Base-by-base conservation (phyloP, 1,284 basidiomycete species). In the Schizopora paradoxa region DNA sequence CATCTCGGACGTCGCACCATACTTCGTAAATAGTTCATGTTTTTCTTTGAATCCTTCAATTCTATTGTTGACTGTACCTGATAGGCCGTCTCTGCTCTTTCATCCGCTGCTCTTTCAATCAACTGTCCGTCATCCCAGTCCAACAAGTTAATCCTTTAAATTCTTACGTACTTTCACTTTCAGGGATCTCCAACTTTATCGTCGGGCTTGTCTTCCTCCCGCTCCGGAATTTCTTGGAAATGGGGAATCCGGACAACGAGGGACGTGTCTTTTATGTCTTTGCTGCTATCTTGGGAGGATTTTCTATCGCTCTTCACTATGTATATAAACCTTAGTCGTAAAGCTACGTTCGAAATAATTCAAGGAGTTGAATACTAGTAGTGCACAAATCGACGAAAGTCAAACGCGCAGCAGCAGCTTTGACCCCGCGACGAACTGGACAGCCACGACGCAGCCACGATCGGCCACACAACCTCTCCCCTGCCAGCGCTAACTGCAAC, bases 1-100 rank as follows among this genome's bases (percentile, higher is more conserved):
- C 64, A 82, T 95, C 25, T 82, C 91, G n/a, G 93, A 97, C 60
- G 77, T 96, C 19, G 84, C 92, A 0, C 93, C 93, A 1, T 63
- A 74, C 36, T 73, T 85, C 57, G 87, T 85, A 63, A 55, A 82
- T 68, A 8, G 27, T 47, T 39, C 33, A 45, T 31, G 35, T 47
- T 23, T 26, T 41, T 47, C 41, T 11, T 37, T 37, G 16, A 10
- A 32, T n/a, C 14, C 10, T 11, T 50, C 55, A 27, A 57, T 40
- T 22, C 28, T 43, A 18, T 32, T 35, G 10, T 14, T 35, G 25
- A 41, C 22, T 45, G 26, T 14, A 7, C 10, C 45, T 42, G 43
- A 5, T 54, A 91, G 85, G 87, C 90, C 29, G 86, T 91, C 10
- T 87, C 90, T 6, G 81, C 87, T 1, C 70, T 93, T 5, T 91